Base-by-base conservation (phyloP, 345 rosid genomes). In the Brassica nigra region DNA sequence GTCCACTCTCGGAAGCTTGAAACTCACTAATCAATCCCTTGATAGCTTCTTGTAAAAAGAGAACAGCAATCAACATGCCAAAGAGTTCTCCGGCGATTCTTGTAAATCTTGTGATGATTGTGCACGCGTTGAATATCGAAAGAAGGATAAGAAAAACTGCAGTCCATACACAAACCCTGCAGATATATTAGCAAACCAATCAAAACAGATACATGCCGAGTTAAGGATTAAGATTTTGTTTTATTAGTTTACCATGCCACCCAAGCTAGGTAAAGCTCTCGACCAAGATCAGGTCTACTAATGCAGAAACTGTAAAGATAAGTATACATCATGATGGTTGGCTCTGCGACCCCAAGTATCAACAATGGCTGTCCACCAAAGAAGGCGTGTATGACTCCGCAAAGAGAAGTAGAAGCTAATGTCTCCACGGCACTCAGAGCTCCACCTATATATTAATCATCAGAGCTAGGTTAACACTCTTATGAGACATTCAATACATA, bases 281-380 rank as follows among this genome's bases (percentile, higher is more conserved):
- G 71, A 34, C 98, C 97, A 67, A 93, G 47, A 6, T 84, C 90
- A 0, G 84, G 86, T 78, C 89, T 86, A 34, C 84, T 83, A 77
- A 83, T 79, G 80, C 91, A 72, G 83, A 93, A 93, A 75, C 79
- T 85, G 84, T 91, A 91, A 83, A 91, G 79, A 70, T 91, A 93
- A 70, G 89, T 90, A 82, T 90, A 91, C 98, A 93, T 93, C 14
- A 91, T 93, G 70, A 90, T 82, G 2, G 98, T 93, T 2, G 98
- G 97, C 68, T 93, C 97, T 4, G 98, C 98, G 66, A 93, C 98
- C 6, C 98, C 98, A 65, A 93, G 20, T 68, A 93, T 91, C 81
- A 91, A 74, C 83, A 93, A 82, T 4, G 98, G 95, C 71, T 93
- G 98, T 12, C 97, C 98, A 52, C 97, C 98, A 29, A 93, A 81